phyloP scores from a whole-genome alignment of 371 early-diverging fungal species.

The Synchytrium microbalum region DNA sequence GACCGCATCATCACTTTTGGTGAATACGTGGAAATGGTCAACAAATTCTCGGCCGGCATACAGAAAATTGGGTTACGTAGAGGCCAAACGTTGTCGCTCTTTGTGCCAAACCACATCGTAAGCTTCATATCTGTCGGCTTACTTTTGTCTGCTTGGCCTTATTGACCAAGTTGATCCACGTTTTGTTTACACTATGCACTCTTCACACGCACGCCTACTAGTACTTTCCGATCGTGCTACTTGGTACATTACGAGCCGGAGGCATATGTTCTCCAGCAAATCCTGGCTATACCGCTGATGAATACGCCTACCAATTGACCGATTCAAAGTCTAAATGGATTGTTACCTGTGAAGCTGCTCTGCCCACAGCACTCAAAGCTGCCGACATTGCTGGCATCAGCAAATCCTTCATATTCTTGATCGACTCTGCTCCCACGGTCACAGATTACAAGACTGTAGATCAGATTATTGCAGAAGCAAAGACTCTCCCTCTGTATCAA shows the following conservation, averaged over 20 bases:
- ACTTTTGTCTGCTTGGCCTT: no score
- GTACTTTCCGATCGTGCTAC: conserved; percentile 42
- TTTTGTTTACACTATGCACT: no score
- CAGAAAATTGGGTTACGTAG: no score
- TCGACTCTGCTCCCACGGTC: conserved; percentile 39
- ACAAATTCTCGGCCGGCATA: no score
- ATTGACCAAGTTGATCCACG: no score
- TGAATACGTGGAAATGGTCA: no score
- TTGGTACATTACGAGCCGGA: conserved; percentile 37
- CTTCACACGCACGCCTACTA: conserved; percentile 65
- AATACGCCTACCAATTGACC: conserved; percentile 41
- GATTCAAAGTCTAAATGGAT: conserved; percentile 58
- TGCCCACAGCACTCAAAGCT: conserved; percentile 49
- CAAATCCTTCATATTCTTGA: conserved; percentile 38
- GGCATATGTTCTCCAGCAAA: conserved; percentile 24
- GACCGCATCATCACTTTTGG: no score
- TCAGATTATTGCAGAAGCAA: conserved; percentile 11
- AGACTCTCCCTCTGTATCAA: not conserved
- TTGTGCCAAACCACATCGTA: no score
- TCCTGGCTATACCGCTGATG: conserved; percentile 34
- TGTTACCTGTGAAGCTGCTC: conserved; percentile 38
- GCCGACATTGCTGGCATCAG: conserved; percentile 50
- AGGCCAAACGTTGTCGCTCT: no score
- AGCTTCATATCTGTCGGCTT: no score
- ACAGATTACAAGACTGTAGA: conserved; percentile 14